Evolutionary conservation across 2,329 filamentous ascomycete genomes (phyloP), one percentile per base, ranked within the genome.

Genomic region (Tolypocladium amazonense): DNA sequence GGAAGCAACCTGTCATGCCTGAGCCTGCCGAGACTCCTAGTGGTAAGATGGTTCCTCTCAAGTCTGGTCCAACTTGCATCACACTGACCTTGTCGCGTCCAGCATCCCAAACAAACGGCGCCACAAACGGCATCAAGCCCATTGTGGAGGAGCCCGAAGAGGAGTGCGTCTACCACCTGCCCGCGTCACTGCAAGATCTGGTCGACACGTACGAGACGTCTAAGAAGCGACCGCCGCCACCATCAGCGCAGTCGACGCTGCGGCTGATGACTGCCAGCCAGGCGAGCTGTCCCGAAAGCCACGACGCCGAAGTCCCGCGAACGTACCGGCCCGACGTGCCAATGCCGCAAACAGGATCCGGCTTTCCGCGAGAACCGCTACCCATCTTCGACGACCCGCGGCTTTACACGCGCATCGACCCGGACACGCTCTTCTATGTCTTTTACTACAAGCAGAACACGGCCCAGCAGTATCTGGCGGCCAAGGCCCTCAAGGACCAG

Each of bases 391-490:
- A 97, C 67, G 92, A 99, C 73, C 89, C 91, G 39, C 82, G 89
- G 55, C 76, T 99, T 62, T 99, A 97, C 75, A 84, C 84, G 33
- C 84, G 90, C 60, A 93, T 99, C 62, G 94, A 99, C 69, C 92
- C 92, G 0, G 94, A 99, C 71, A 96, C 93, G 37, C 81, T 99
- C 12, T 99, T 99, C 76, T 99, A 99, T 76, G 89, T 96, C 54
- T 99, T 99, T 76, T 99, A 99, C 80, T 99, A 99, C 79, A 91
- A 93, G 67, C 94, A 99, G 75, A 92, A 92, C 33, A 92, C 92
- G 1, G 92, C 96, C 67, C 92, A 97, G 73, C 94, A 99, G 72
- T 97, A 92, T 71, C 81, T 97, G 61, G 92, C 94, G 1, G 94
- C 94, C 18, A 96, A 96, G 75, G 91, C 94, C n/a, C 79, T 99